These are phyloP conservation scores for Phytophthora niederhauseri DNA, from an alignment of 352 stramenopile genomes.

Conservation along the genomic window DNA sequence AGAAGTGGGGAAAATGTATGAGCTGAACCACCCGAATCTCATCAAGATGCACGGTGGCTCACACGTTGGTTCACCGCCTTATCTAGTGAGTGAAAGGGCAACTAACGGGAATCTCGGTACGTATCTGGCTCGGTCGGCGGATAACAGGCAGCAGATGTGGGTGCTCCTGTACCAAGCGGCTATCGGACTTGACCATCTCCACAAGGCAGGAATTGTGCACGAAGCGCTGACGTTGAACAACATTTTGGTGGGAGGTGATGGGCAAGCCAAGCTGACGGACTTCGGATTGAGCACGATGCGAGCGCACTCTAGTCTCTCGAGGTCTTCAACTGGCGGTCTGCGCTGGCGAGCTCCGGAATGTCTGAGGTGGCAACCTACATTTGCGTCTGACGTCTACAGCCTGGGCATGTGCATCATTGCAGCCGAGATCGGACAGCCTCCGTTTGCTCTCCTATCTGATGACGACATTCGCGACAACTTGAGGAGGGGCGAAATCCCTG, in stretches of 20 bases:
- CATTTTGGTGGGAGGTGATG: slow-evolving; percentile 5
- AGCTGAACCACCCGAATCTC: slow-evolving; percentile 11
- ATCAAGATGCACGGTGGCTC: slow-evolving; percentile 34
- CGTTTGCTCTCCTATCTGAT: slow-evolving; percentile 14
- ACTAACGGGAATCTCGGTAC: slow-evolving; percentile 14
- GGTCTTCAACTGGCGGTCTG: too few species aligned
- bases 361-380: slow-evolving; percentile 18
- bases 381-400: slow-evolving; percentile 36
- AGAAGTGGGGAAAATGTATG: neutral
- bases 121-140: neutral
- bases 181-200: slow-evolving; percentile 44
- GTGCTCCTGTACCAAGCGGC: slow-evolving; percentile 25
- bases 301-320: neutral
- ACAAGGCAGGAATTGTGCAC: slow-evolving; percentile 12
- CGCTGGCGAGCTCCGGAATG: slow-evolving; percentile 36
- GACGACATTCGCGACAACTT: slow-evolving; percentile 12
- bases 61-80: slow-evolving; percentile 23
- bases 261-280: neutral
- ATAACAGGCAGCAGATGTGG: slow-evolving; percentile 5
- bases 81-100: slow-evolving; percentile 28
- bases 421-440: slow-evolving; percentile 23
- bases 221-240: slow-evolving; percentile 17
- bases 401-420: slow-evolving; percentile 40
- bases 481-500: neutral
- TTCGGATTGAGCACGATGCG: slow-evolving; percentile 9